A percentile compares a stretch with the other conserved stretches of the same genome.
phyloP scores from a whole-genome alignment of 805 yeast genomes.

The Candida wancherniae region DNA sequence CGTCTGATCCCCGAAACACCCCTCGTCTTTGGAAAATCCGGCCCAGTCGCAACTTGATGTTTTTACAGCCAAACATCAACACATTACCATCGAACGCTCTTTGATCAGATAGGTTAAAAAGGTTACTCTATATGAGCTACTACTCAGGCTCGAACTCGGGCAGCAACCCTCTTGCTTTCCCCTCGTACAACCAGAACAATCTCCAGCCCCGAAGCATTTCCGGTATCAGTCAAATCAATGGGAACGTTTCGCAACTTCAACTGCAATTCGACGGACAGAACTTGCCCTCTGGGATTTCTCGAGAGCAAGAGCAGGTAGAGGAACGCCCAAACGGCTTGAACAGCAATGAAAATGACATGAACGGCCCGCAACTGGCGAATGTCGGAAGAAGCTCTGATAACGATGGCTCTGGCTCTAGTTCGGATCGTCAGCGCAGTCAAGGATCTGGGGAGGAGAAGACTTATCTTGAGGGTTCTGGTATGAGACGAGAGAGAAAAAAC shows the following conservation, averaged over 20 bases:
- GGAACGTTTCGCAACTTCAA: constrained; percentile 7
- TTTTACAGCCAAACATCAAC: no score
- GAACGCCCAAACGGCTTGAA: constrained; percentile 1
- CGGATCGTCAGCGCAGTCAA: constrained; percentile 3
- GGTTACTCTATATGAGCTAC: constrained; percentile 23
- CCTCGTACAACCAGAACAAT: constrained; percentile 19
- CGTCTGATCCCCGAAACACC: no score
- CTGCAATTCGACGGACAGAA: constrained; percentile 9
- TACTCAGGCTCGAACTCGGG: constrained; percentile 13
- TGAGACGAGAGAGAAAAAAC: constrained; percentile 33
- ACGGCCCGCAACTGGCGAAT: background rate
- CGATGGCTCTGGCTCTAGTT: background rate
- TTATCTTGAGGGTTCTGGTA: background rate
- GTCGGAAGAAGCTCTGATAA: no score
- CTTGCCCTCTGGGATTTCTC: constrained; percentile 3
- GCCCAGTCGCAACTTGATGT: no score
- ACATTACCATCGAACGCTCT: no score
- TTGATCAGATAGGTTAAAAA: no score
- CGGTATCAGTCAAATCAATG: constrained; percentile 5
- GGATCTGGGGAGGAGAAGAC: background rate
- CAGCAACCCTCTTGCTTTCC: constrained; percentile 20
- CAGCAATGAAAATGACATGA: background rate
- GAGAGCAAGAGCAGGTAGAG: background rate
- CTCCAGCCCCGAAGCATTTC: constrained; percentile 11
- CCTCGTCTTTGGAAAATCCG: no score